Base-by-base conservation (phyloP, 73 alveolate species). In the Urostyla sp. region DNA sequence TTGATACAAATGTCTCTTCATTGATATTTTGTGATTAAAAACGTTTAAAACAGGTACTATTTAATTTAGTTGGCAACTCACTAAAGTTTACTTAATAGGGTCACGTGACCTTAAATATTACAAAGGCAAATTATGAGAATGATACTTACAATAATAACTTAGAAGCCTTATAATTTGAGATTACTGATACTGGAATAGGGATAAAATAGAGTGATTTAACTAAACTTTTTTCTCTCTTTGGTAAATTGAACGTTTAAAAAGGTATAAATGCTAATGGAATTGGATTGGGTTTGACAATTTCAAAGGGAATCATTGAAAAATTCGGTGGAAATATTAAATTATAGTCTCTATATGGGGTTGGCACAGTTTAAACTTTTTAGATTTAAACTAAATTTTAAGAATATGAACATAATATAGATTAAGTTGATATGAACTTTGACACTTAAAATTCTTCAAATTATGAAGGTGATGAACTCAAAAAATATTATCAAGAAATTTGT, bases 171-270 rank as follows among this genome's bases (percentile, higher is more conserved):
- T 40, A 1, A 10, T 27, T 61, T 8, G 11, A 36, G 6, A 44
- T 69, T n/a, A 49, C 20, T 18, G 84, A 69, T 50, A 49, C 84
- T 27, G 84, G 84, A 24, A 49, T 69, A 1, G 84, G 84, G 31
- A 69, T 69, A 3, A 15, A 30, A 20, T 20, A 72, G 35, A 27
- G 27, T 20, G 84, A 72, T 21, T 15, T n/a, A 1, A 50, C 24
- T 8, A 72, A 72, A 55, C 55, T 72, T 1, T 72, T 72, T 27
- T 5, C 46, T 27, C 28, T 72, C 21, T 72, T 72, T 23, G 84
- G 84, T 20, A 49, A 27, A 18, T 18, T 69, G 2, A 15, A 44
- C 36, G 37, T 16, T 0, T 11, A 8, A 1, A 49, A 44, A 16
- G 36, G 50, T 3, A 44, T 69, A 31, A 69, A 69, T 23, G 23